Base-by-base conservation (phyloP, 495 filamentous ascomycete genomes). In the Elaphomyces granulatus region DNA sequence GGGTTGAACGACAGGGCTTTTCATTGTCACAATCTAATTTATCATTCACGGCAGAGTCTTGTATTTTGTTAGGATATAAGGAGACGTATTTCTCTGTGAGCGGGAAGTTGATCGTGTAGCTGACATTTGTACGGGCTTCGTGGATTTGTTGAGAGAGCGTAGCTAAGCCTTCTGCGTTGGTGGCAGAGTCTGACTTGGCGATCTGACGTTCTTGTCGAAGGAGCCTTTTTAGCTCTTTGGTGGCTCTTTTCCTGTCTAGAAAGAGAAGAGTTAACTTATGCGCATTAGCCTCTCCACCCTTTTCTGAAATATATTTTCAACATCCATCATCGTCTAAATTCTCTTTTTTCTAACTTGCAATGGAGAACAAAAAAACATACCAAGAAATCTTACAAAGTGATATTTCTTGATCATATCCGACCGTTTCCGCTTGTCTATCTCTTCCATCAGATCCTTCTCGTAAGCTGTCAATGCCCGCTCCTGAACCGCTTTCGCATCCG, bases 331-430 rank as follows among this genome's bases (percentile, higher is more conserved):
- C n/a, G n/a, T n/a, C n/a, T n/a, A 4, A 21, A 15, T 8, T 3
- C 28, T 19, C 15, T n/a, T n/a, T n/a, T n/a, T n/a, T n/a, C n/a
- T n/a, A n/a, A n/a, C n/a, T n/a, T n/a, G n/a, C n/a, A 28, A 28
- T 28, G 23, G 9, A 17, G 4, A 2, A 16, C 16, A 32, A n/a
- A 36, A 41, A 30, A 43, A 50, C 53, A 37, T 55, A 67, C 61
- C 87, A 71, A 70, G 81, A 83, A 98, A 98, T 36, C 90, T 69
- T 17, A 95, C 81, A 74, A 90, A 94, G 54, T 94, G 88, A 53
- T 94, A 98, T 50, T 77, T 85, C 53, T 68, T 72, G 36, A 88
- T 87, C 71, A 93, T 81, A 39, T 72, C 68, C 42, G 72, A 75
- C 51, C 79, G 72, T 43, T 67, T 63, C 44, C 74, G 71, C 44